Conservation (phyloP, 164 flowering plant genomes). For the Magnolia sinica region DNA sequence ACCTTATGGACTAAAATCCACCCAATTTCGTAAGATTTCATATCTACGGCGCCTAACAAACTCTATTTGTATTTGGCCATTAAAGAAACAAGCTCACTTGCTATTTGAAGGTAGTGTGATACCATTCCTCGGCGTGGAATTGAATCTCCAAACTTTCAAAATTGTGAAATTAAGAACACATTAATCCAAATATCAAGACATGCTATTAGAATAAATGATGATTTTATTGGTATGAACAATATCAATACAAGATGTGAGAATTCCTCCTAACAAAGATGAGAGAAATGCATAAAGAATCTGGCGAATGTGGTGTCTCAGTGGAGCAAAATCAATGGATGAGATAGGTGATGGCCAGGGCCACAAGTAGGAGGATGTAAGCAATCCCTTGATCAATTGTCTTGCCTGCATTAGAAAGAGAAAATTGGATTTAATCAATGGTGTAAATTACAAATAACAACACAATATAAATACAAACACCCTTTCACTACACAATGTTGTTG, state of each 20-base stretch:
- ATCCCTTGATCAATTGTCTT: constrained; percentile 59
- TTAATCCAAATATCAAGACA: background rate
- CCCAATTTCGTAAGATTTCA: too few relatives aligned
- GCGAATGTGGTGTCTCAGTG: background rate
- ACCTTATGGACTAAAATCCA: too few relatives aligned
- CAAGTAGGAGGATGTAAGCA: constrained; percentile 46
- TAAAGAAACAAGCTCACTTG: too few relatives aligned
- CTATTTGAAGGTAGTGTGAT: too few relatives aligned
- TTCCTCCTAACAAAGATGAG: background rate
- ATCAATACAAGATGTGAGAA: background rate
- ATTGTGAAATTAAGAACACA: too few relatives aligned
- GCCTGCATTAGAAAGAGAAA: constrained; percentile 25
- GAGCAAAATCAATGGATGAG: constrained; percentile 37
- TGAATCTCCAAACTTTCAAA: background rate
- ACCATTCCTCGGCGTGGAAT: background rate
- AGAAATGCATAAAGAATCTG: background rate
- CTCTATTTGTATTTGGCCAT: too few relatives aligned
- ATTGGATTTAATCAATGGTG: background rate
- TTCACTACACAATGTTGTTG: too few relatives aligned
- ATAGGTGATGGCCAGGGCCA: constrained; percentile 60
- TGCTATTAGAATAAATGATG: background rate
- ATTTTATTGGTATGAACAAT: too few relatives aligned
- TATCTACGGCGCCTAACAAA: too few relatives aligned
- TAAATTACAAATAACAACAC: background rate
- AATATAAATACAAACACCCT: background rate